Evolutionary conservation across 2,329 filamentous ascomycete species (phyloP).

Genomic region (Pseudocercospora eumusae): DNA sequence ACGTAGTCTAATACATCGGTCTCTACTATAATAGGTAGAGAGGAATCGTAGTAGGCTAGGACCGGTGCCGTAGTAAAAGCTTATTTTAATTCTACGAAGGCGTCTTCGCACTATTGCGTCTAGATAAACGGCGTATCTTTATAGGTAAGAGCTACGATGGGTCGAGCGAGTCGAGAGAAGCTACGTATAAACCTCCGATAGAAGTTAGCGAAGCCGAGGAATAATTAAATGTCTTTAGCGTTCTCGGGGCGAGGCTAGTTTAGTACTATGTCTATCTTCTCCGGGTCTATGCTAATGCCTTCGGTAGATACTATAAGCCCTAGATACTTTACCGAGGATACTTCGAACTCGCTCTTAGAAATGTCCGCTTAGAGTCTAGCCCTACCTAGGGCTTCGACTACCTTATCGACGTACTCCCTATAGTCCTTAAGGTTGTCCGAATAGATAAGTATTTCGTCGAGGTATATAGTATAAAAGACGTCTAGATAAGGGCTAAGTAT

Average conservation of each 20-base stretch:
- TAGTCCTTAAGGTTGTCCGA: conserved; percentile 10
- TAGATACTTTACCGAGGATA: conserved; percentile 21
- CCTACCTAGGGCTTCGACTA: conserved; percentile 10
- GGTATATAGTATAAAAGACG: conserved; percentile 31
- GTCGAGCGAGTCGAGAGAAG: background rate
- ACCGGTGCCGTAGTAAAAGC: background rate
- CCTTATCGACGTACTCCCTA: too few relatives aligned
- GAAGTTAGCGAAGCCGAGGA: too few relatives aligned
- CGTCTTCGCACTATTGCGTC: background rate
- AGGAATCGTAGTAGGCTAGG: background rate
- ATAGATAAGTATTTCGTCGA: conserved; percentile 41
- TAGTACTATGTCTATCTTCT: background rate
- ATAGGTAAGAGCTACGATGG: background rate
- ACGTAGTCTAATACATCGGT: background rate
- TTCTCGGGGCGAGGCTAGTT: background rate
- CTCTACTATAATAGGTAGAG: background rate
- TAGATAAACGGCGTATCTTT: background rate
- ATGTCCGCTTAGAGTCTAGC: conserved; percentile 15
- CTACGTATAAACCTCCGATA: too few relatives aligned
- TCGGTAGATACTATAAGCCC: conserved; percentile 20
- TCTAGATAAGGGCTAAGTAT: conserved; percentile 21
- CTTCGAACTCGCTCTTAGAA: conserved; percentile 24
- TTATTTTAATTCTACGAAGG: too few relatives aligned
- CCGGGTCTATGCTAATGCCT: too few relatives aligned
- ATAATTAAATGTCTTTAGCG: background rate